Base-by-base conservation (phyloP, 805 yeast species). In the Lachancea cidri region DNA sequence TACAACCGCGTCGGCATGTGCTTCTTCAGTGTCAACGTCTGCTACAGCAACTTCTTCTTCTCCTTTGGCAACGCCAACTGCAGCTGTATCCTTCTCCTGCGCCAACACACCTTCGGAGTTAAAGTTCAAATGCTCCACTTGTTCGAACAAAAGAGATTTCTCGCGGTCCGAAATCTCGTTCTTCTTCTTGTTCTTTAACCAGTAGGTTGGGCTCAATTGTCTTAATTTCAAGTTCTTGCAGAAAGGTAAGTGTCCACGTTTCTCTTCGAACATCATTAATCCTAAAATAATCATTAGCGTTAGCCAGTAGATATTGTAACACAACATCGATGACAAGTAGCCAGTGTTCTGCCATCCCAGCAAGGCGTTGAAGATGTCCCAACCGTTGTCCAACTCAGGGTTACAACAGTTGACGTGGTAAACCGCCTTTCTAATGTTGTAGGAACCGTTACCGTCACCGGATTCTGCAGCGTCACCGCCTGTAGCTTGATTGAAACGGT, bases 351-450 rank as follows among this genome's bases (percentile, higher is more conserved):
- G 96, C 98, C 98, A 91, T 48, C 98, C 98, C 49, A 91, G 71
- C 43, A 91, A 65, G 19, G 97, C 86, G 60, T 91, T 91, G 75
- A 91, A 91, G 47, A 91, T 81, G 76, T 88, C 96, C 98, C 98
- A 91, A 70, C 97, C 98, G 54, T 82, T 80, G 66, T 83, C 91
- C 44, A 74, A 71, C 65, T 83, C 89, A 35, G 97, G 97, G 67
- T 88, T 88, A 72, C 98, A 91, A 70, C 97, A 91, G 74, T 91
- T 88, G 47, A 91, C 94, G 68, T 91, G 98, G 89, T 96, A 91
- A 19, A 91, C 96, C 11, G 84, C 67, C 57, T 74, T 75, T 38
- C 71, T 56, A 56, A 91, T 77, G 65, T 91, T 81, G 67, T 91
- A 91, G 18, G 97, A 83, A 60, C 98, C 98, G 33, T 95, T 91